Conservation (phyloP, 257 asterid genomes). For the Solanum chmielewskii region DNA sequence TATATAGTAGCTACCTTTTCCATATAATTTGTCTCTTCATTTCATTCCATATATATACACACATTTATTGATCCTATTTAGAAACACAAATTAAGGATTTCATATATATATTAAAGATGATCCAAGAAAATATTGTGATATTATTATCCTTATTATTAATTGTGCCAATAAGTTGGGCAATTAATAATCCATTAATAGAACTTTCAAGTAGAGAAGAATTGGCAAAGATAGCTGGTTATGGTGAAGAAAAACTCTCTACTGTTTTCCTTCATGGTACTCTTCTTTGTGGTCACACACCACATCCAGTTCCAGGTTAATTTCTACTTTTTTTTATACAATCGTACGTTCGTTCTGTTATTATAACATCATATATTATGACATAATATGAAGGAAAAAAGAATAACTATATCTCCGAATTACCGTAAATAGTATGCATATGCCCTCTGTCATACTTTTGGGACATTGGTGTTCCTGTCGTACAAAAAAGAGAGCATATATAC, state of each 20-base stretch:
- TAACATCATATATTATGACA: neutral
- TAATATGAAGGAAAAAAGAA: too few species aligned
- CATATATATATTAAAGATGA: neutral
- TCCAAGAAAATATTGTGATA: neutral
- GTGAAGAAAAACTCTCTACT: slow-evolving; percentile 77
- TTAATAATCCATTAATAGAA: slow-evolving; percentile 9
- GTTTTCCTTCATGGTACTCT: slow-evolving; percentile 47
- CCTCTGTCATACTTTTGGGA: too few species aligned
- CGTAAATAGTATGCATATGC: too few species aligned
- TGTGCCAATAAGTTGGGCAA: neutral
- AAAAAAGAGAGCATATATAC: too few species aligned
- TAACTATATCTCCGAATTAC: too few species aligned
- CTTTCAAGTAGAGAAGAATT: slow-evolving; percentile 34
- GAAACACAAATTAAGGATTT: neutral
- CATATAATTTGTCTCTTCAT: neutral
- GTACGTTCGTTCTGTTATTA: neutral
- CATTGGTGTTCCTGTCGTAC: too few species aligned
- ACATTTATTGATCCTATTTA: neutral
- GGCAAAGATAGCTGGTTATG: slow-evolving; percentile 65
- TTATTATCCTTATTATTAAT: neutral
- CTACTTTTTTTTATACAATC: neutral
- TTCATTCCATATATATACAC: neutral
- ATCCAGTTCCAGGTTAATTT: slow-evolving; percentile 36
- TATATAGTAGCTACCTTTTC: slow-evolving; percentile 30
- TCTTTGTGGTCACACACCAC: slow-evolving; percentile 33